Base-by-base conservation (phyloP, 805 yeast genomes). In the Pachysolen tannophilus region DNA sequence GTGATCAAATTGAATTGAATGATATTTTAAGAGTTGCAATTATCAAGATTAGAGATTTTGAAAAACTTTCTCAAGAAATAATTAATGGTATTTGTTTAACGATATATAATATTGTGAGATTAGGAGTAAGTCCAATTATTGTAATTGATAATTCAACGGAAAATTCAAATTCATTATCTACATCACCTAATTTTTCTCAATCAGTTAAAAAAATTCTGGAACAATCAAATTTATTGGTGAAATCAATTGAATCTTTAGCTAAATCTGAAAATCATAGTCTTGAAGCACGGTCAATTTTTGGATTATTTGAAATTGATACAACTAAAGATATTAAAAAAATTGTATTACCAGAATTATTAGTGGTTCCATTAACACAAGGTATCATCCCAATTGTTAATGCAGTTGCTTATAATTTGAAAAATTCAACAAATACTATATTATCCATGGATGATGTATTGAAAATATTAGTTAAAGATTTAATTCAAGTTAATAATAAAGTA, bases 61-160 rank as follows among this genome's bases (percentile, higher is more conserved):
- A 55, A 5, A 43, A 53, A 3, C 53, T 73, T 17, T 34, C 56
- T 6, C 38, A 38, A 2, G 49, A 52, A 2, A 50, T 53, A 4
- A 50, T 73, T 50, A 42, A 42, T 14, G 75, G 77, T 1, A 68
- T 82, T 11, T 73, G 77, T 3, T 64, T 66, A 26, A 78, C 85
- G 0, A 54, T 82, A 33, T 58, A 65, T 20, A 60, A 80, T 35
- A 59, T 81, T 49, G 58, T 65, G 10, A 65, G 68, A 34, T 55
- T 82, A 11, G 97, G 97, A 0, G 73, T 82, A 1, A 72, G 81
- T 10, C 94, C 95, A 0, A 58, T 87, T 0, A 65, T 85, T 24
- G 59, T 85, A 2, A 46, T 82, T 20, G 87, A 78, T 32, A 56
- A 61, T 9, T 54, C 53, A 15, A 44, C 48, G 15, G 43, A 43